Evolutionary conservation across 345 rosid genomes (phyloP), one percentile per base, ranked within the genome.

Genomic region (Gossypium raimondii): DNA sequence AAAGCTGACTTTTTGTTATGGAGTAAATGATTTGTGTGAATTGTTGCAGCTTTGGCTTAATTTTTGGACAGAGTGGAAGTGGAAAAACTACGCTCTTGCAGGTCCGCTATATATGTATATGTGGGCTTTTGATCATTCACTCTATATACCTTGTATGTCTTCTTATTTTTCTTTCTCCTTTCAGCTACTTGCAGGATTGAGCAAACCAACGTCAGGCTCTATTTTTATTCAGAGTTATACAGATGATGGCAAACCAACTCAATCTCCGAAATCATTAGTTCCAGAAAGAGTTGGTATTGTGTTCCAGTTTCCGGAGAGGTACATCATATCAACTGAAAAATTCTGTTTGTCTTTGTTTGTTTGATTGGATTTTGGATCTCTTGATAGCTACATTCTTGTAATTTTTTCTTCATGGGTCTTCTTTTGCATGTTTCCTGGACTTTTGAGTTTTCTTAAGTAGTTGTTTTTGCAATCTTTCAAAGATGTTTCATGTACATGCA

Each of bases 281-380:
- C 83, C 95, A 3, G 91, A 88, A 78, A 94, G 85, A 70, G 97
- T 94, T 61, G 97, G 97, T 57, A 94, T 94, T 60, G 92, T 94
- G 76, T 94, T 92, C 79, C 98, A 94, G 77, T 92, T 94, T 80
- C 98, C 98, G 0, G 98, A 94, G 89, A 91, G 97, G 97, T 94
- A 84, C 12, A 41, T 67, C 41, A 24, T 66, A 55, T 47, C 45
- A 73, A 56, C 22, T 73, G 45, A 24, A 60, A 9, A 59, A 3
- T 72, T 27, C 3, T 48, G 34, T 24, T 68, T 50, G 43, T 24
- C 72, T 24, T 68, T 3, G 38, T 48, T 47, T 48, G 57, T 24
- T 57, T 72, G 55, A 24, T 43, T 44, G 47, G 34, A 48, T 22
- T 60, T 73, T 47, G 9, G 68, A 50, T 73, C 25, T 59, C 67